Conservation (phyloP, 805 yeast species). For the Lipomyces starkeyi region DNA sequence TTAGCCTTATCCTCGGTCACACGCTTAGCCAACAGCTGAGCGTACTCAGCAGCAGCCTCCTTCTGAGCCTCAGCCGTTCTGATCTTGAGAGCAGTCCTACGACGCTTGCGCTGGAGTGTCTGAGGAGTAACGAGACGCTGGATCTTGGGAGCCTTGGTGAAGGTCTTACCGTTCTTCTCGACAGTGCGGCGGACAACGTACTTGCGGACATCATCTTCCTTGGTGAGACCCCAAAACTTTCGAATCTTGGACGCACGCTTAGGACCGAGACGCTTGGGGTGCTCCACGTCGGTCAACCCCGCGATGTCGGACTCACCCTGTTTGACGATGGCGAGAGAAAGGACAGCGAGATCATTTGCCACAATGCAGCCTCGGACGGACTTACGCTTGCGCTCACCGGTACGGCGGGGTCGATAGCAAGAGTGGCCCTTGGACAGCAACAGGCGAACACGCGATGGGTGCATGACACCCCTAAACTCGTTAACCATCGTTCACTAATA, state of each 20-base stretch:
- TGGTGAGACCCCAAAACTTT: constrained; percentile 98
- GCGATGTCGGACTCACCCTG: constrained; percentile 96
- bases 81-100: constrained; percentile 89
- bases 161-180: constrained; percentile 80
- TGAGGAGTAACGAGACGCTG: constrained; percentile 99
- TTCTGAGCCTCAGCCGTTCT: constrained; percentile 98
- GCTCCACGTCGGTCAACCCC: constrained; percentile 92
- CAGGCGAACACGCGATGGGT: constrained; percentile 99
- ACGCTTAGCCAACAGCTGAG: constrained; percentile 97
- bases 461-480: constrained; percentile 81
- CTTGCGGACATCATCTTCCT: constrained; percentile 89
- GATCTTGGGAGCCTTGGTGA: constrained; percentile 99
- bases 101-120: constrained; percentile 98
- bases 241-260: constrained; percentile 99
- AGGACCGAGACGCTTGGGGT: constrained; percentile 99
- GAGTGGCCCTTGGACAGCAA: constrained; percentile 92
- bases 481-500: background rate
- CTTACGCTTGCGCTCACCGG: constrained; percentile 99
- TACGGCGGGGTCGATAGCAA: constrained; percentile 99
- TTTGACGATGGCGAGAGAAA: constrained; percentile 91
- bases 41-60: constrained; percentile 99
- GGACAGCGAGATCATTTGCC: constrained; percentile 94
- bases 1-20: constrained; percentile 98
- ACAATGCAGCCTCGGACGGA: constrained; percentile 99
- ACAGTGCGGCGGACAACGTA: constrained; percentile 98